phyloP scores from a whole-genome alignment of 2,329 filamentous ascomycete genomes.

The Aureobasidium mangrovei region DNA sequence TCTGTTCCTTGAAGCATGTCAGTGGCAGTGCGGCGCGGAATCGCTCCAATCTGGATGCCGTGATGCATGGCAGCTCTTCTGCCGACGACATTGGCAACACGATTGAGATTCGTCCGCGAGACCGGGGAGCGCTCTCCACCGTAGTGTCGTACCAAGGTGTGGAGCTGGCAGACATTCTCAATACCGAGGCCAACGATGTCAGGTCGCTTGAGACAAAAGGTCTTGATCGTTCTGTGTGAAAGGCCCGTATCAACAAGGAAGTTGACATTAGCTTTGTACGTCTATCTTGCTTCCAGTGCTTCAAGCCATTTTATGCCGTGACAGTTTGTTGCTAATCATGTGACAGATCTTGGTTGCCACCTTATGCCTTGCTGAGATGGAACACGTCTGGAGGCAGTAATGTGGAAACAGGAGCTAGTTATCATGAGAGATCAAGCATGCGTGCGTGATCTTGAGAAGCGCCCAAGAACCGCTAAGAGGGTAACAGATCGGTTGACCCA shows the following conservation, averaged over 20 bases:
- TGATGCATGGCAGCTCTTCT: neutral
- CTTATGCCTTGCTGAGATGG: too few species aligned
- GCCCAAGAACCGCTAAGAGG: too few species aligned
- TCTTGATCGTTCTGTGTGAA: neutral
- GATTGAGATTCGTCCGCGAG: neutral
- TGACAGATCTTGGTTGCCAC: neutral
- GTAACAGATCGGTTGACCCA: too few species aligned
- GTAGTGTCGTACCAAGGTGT: neutral
- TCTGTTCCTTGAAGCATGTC: neutral
- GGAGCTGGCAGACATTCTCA: neutral
- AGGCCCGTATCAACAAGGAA: neutral
- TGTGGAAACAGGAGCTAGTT: too few species aligned
- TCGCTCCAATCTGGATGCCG: neutral
- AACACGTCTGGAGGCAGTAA: too few species aligned
- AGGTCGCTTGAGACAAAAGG: neutral
- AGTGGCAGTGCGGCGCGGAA: neutral
- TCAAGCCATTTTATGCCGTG: neutral
- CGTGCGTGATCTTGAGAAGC: too few species aligned
- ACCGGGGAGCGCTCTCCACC: neutral
- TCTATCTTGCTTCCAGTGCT: neutral
- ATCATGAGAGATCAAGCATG: too few species aligned
- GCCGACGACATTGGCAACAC: neutral
- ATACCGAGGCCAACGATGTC: neutral
- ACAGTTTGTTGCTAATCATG: neutral
- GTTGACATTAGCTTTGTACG: conserved; percentile 1